Conservation (phyloP, 208 protist genomes). For the Acanthamoeba healyi region DNA sequence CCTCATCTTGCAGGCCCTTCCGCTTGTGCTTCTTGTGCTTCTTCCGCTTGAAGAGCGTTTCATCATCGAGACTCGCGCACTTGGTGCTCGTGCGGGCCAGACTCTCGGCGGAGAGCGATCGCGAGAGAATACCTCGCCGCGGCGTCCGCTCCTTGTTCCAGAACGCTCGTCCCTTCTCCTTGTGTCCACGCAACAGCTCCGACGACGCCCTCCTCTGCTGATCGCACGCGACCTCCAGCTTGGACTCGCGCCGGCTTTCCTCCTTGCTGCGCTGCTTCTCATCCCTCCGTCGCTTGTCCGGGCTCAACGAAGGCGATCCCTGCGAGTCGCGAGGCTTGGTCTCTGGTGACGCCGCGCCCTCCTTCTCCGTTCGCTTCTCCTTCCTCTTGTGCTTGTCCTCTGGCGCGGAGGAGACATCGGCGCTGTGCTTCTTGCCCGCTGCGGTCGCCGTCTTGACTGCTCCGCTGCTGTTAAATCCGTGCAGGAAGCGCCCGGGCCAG, state of each 20-base stretch:
- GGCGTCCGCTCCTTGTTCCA: slow-evolving; percentile 37
- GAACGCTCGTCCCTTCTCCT: slow-evolving; percentile 13
- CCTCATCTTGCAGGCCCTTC: not conserved
- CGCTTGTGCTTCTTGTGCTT: slow-evolving; percentile 46
- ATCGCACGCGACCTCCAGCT: not conserved
- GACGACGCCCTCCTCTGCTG: slow-evolving; percentile 15
- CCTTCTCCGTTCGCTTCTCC: not conserved
- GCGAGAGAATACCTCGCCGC: slow-evolving; percentile 5
- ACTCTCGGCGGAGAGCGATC: not conserved
- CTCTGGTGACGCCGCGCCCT: not conserved
- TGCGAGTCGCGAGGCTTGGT: not conserved
- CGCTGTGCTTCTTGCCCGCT: not conserved
- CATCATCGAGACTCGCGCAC: not conserved
- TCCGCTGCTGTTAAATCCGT: not conserved
- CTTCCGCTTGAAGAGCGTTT: not conserved
- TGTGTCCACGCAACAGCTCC: slow-evolving; percentile 27
- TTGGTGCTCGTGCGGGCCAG: not conserved
- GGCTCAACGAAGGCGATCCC: no score
- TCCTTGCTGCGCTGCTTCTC: not conserved
- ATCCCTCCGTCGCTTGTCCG: not conserved
- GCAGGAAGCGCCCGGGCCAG: not conserved
- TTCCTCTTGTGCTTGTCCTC: not conserved
- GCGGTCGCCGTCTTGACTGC: not conserved
- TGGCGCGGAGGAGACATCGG: not conserved
- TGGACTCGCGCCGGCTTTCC: not conserved